Conservation (phyloP, 345 rosid genomes). For the Gynandropsis gynandra region DNA sequence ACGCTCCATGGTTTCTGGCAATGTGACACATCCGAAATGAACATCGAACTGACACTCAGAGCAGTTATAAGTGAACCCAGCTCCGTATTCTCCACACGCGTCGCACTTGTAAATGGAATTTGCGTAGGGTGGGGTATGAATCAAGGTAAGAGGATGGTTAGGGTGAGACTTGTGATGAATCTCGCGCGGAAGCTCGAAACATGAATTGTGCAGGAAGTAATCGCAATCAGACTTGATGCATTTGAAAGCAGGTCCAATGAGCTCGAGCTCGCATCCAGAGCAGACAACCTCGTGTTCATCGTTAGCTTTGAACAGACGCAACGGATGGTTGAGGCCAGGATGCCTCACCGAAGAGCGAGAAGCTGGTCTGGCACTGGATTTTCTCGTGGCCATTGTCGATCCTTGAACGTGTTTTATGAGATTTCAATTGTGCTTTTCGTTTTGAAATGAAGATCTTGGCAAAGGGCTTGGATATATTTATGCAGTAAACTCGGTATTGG, state of each 20-base stretch:
- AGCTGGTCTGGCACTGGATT: slow-evolving; percentile 1
- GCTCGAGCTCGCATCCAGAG: slow-evolving; percentile 20
- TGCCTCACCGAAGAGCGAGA: too few relatives aligned
- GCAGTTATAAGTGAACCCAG: slow-evolving; percentile 18
- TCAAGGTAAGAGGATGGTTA: slow-evolving; percentile 13
- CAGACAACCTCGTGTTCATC: slow-evolving; percentile 16
- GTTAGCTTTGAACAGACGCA: slow-evolving; percentile 7
- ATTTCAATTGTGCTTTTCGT: not conserved
- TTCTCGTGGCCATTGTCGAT: slow-evolving; percentile 15
- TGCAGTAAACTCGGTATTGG: too few relatives aligned
- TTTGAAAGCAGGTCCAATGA: slow-evolving; percentile 19
- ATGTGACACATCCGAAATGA: too few relatives aligned
- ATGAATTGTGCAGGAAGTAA: slow-evolving; percentile 27
- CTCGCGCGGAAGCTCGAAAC: slow-evolving; percentile 15
- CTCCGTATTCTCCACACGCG: slow-evolving; percentile 19
- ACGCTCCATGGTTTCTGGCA: not conserved
- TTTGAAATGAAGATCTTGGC: too few relatives aligned
- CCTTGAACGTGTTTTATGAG: not conserved
- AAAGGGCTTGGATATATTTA: too few relatives aligned
- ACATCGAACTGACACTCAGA: slow-evolving; percentile 19
- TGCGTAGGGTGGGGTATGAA: slow-evolving; percentile 12
- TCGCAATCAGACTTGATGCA: slow-evolving; percentile 19
- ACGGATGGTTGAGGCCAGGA: slow-evolving; percentile 16
- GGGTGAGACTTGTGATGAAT: slow-evolving; percentile 17
- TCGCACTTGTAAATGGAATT: slow-evolving; percentile 13